Conservation (phyloP, 306 rosid genomes). For the Lupinus albus region DNA sequence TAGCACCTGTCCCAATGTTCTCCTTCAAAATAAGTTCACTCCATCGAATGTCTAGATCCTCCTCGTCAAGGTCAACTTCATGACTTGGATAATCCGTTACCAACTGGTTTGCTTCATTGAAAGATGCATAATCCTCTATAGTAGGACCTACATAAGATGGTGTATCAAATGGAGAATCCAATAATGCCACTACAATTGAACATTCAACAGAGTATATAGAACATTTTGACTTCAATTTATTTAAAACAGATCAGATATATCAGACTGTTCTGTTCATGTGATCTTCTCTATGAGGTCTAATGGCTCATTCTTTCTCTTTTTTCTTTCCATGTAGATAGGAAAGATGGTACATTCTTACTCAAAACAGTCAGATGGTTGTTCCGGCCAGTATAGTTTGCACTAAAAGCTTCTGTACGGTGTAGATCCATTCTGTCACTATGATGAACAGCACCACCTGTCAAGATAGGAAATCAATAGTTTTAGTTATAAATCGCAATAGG, state of each 20-base stretch:
- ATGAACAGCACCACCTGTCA: conserved; percentile 44
- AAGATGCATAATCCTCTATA: conserved; percentile 34
- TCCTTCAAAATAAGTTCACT: conserved; percentile 73
- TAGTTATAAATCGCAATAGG: conserved; percentile 19
- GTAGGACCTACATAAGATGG: conserved; percentile 42
- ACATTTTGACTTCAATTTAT: conserved; percentile 32
- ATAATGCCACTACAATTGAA: conserved; percentile 30
- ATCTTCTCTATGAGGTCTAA: conserved; percentile 22
- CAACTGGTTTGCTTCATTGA: conserved; percentile 47
- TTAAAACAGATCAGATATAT: conserved; percentile 9
- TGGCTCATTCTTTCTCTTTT: conserved; percentile 32
- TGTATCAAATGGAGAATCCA: conserved; percentile 24
- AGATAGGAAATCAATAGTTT: conserved; percentile 36
- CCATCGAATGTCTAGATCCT: conserved; percentile 81
- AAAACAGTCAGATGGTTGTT: conserved; percentile 38
- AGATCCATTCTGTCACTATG: conserved; percentile 28
- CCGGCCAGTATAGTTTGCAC: conserved; percentile 36
- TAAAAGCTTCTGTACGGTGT: conserved; percentile 37
- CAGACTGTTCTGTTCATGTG: background rate
- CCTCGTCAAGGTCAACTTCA: conserved; percentile 55
- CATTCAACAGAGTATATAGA: conserved; percentile 14
- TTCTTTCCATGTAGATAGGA: conserved; percentile 28
- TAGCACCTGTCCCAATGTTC: conserved; percentile 82
- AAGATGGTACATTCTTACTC: conserved; percentile 35
- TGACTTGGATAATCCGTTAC: conserved; percentile 44